phyloP scores from a whole-genome alignment of 441 rosid species.

The Raphanus hybrid region DNA sequence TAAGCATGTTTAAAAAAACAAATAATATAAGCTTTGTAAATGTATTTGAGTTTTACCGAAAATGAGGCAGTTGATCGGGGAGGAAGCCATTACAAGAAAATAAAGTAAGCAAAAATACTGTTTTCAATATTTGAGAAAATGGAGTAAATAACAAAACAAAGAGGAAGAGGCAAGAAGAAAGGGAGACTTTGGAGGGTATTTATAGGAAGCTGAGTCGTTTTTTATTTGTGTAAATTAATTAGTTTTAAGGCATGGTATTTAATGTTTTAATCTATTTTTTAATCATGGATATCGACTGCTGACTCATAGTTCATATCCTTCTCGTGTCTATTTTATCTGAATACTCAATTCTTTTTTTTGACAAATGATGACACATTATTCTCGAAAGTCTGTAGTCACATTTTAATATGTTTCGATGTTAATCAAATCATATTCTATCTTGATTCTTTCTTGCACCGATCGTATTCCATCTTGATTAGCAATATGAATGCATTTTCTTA shows the following conservation, averaged over 20 bases:
- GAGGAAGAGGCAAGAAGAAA: slow-evolving; percentile 16
- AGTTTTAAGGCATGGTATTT: background rate
- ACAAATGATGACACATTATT: background rate
- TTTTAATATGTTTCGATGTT: slow-evolving; percentile 18
- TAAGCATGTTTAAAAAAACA: too few relatives aligned
- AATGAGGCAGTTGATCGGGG: slow-evolving; percentile 64
- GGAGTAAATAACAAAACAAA: slow-evolving; percentile 10
- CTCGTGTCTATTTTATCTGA: slow-evolving; percentile 12
- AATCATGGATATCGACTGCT: slow-evolving; percentile 43
- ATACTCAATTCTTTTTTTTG: background rate
- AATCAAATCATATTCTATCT: slow-evolving; percentile 24
- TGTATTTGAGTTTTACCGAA: slow-evolving; percentile 50
- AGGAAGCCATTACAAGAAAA: slow-evolving; percentile 49
- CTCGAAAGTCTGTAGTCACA: background rate
- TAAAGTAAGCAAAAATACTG: background rate
- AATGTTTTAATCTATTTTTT: background rate
- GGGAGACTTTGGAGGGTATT: slow-evolving; percentile 13
- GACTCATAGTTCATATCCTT: slow-evolving; percentile 51
- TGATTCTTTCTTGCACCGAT: background rate
- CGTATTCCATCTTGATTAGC: slow-evolving; percentile 19
- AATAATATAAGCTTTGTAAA: background rate
- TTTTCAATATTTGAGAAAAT: slow-evolving; percentile 1
- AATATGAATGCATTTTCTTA: background rate
- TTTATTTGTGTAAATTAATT: background rate
- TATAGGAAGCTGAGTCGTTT: slow-evolving; percentile 33